Percentiles rank a stretch among this genome's conserved stretches.
These are phyloP conservation scores for Wickerhamomyces sp. DNA, from an alignment of 1,139 yeast genomes.

Conservation along the genomic window DNA sequence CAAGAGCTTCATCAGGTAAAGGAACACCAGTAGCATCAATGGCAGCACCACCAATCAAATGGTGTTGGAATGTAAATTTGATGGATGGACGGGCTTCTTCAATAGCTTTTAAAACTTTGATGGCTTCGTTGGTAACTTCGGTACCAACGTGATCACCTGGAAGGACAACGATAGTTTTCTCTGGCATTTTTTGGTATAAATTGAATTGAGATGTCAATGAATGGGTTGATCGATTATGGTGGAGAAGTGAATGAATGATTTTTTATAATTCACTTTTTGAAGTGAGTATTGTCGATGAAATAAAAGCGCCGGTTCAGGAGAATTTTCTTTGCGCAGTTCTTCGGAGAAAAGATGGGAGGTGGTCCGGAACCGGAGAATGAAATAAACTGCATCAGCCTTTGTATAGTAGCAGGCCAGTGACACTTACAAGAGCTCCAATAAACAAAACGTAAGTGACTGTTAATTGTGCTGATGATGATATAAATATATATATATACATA, in stretches of 20 bases:
- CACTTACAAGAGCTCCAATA: no score
- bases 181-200: constrained; percentile 13
- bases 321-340: no score
- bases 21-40: constrained; percentile 96
- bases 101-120: constrained; percentile 82
- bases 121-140: constrained; percentile 85
- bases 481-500: constrained; percentile 2
- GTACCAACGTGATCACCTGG: constrained; percentile 98
- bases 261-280: neutral
- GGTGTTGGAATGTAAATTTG: constrained; percentile 71
- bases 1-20: constrained; percentile 80
- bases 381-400: no score
- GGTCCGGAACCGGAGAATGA: no score
- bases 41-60: constrained; percentile 96
- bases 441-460: no score
- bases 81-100: constrained; percentile 56
- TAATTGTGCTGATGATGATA: no score
- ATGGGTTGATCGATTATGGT: neutral
- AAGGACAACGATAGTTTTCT: constrained; percentile 72
- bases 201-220: no score
- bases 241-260: neutral
- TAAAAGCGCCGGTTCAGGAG: no score
- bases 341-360: no score
- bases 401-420: no score
- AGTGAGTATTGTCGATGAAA: no score